These are phyloP conservation scores for Gracilaria vermiculophylla DNA, from an alignment of 23 red algal species.

Conservation along the genomic window DNA sequence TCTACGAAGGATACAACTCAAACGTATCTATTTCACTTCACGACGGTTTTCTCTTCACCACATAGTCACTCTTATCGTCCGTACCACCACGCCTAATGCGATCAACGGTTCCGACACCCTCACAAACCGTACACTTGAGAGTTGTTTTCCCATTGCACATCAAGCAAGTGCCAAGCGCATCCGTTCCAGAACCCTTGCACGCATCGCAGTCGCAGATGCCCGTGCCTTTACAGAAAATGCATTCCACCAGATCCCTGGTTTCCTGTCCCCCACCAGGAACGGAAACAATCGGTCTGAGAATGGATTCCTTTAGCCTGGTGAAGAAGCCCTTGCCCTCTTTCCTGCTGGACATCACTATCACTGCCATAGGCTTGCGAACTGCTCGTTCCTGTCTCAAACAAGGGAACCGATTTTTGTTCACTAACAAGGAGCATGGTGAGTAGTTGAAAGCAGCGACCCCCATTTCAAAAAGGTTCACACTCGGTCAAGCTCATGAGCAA, in stretches of 20 bases:
- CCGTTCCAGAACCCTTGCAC: constrained; percentile 37
- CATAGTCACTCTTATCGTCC: constrained; percentile 43
- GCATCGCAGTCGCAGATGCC: constrained; percentile 34
- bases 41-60: constrained; percentile 16
- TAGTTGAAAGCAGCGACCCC: neutral
- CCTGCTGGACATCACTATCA: neutral
- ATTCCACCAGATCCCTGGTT: constrained; percentile 7
- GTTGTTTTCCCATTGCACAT: constrained; percentile 47
- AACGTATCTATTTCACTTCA: neutral
- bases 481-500: too few species aligned
- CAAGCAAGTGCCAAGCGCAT: constrained; percentile 64
- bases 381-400: neutral
- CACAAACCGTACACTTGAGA: constrained; percentile 54
- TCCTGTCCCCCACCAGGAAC: constrained; percentile 12
- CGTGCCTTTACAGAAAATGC: constrained; percentile 46
- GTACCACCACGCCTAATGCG: constrained; percentile 57
- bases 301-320: constrained; percentile 1
- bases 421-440: neutral
- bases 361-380: neutral
- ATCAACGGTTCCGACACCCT: constrained; percentile 62
- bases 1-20: too few species aligned
- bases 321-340: constrained; percentile 9
- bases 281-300: constrained; percentile 43
- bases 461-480: too few species aligned
- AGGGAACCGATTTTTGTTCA: neutral